Base-by-base conservation (phyloP, 306 rosid species). In the Medicago ruthenica region DNA sequence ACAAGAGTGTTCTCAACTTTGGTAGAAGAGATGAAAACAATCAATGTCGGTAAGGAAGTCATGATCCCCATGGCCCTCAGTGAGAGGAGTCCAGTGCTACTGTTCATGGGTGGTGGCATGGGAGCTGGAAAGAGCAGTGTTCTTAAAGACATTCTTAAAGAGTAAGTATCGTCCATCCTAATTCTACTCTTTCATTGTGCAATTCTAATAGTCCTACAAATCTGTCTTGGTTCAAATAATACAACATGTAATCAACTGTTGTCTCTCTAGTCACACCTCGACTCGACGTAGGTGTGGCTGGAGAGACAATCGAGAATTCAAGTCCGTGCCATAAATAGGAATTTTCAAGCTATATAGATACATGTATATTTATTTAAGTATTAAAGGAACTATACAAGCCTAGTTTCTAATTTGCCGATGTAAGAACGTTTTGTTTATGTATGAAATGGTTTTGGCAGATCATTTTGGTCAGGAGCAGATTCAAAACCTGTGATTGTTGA, bases 71-170 rank as follows among this genome's bases (percentile, higher is more conserved):
- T 65, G 18, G 87, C 82, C 27, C 90, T 34, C 75, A 78, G 76
- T 22, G 70, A 92, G 63, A 86, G 99, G 51, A 92, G 96, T 67
- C 99, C 99, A 1, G 92, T 95, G 62, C 82, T 95, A 39, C 81
- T 95, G 9, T 84, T 95, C 4, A 95, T 95, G 93, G 99, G 99
- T 7, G 99, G 99, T 70, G 99, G 99, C 42, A 90, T 90, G 97
- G 97, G 97, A 2, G 96, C 93, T 37, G 97, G 99, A 87, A 92
- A 95, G 72, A 95, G 97, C 87, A 90, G 97, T 7, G 96, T 92
- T 78, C 96, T 95, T 69, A 90, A 90, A 85, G 88, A 88, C 61
- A 89, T 92, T 83, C 87, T 80, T 61, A 86, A 92, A 69, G 97
- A 88, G 99, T 89, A 83, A 65, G 9, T 17, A 14, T 13, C 55